Conservation (phyloP, 2,329 filamentous ascomycete species). For the Neurospora sp. region DNA sequence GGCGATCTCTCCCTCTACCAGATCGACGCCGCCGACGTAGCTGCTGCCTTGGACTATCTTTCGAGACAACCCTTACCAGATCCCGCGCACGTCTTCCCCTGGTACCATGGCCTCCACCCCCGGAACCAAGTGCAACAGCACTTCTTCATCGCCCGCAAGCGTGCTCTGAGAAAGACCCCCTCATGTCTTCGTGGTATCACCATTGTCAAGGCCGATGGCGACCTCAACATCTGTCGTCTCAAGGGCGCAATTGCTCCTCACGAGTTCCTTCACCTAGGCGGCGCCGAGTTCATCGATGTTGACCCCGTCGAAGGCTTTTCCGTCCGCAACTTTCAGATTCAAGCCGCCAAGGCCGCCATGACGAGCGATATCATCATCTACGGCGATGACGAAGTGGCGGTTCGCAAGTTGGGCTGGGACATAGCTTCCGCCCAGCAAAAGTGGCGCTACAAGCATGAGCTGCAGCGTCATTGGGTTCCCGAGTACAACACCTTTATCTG, state of each 20-base stretch:
- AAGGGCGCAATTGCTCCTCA: constrained; percentile 80
- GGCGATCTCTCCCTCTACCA: constrained; percentile 57
- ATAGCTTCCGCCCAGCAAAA: constrained; percentile 68
- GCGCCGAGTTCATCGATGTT: constrained; percentile 62
- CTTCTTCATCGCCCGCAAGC: constrained; percentile 76
- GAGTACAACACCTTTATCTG: constrained; percentile 80
- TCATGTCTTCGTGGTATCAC: constrained; percentile 72
- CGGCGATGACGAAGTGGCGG: constrained; percentile 56
- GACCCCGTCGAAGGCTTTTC: constrained; percentile 90
- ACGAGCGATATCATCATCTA: constrained; percentile 92
- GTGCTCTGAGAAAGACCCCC: constrained; percentile 59
- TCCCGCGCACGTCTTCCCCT: constrained; percentile 82
- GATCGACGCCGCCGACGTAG: constrained; percentile 59
- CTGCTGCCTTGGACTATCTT: constrained; percentile 63
- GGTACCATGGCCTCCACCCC: constrained; percentile 87
- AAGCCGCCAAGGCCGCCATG: constrained; percentile 76
- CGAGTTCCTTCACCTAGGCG: constrained; percentile 57
- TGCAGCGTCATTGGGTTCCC: constrained; percentile 43
- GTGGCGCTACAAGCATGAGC: constrained; percentile 59
- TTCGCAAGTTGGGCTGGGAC: constrained; percentile 54
- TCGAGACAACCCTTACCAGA: constrained; percentile 76
- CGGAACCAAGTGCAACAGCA: constrained; percentile 81
- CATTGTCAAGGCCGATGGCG: constrained; percentile 79
- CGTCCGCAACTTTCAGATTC: constrained; percentile 95
- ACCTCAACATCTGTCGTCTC: constrained; percentile 62